Base-by-base conservation (phyloP, 2,329 filamentous ascomycete species). In the Myrmaecium sp. region DNA sequence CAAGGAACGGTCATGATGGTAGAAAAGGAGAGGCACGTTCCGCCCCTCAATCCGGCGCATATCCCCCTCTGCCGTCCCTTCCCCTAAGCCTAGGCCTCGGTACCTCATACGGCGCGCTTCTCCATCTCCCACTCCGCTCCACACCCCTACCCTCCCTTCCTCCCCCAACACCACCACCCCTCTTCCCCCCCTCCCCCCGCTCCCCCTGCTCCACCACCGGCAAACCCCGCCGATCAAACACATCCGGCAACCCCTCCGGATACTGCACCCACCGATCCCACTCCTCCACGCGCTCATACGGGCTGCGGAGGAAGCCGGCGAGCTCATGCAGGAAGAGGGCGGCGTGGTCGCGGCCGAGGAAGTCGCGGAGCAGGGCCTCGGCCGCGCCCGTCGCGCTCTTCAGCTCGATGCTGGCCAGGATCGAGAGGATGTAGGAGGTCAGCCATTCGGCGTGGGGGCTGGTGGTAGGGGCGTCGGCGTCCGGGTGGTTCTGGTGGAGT, bases 211-310 rank as follows among this genome's bases (percentile, higher is more conserved):
- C n/a, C n/a, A n/a, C n/a, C n/a, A n/a, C n/a, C n/a, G n/a, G n/a
- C n/a, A n/a, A n/a, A n/a, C n/a, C n/a, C n/a, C n/a, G n/a, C n/a
- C n/a, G n/a, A n/a, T n/a, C n/a, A n/a, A n/a, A n/a, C n/a, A n/a
- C n/a, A n/a, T 20, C 21, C 6, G 35, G 32, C 15, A 46, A 25
- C 15, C 31, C 28, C 22, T 46, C 40, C 4, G 18, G 40, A 42
- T 93, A 92, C 48, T 86, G 80, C 9, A 84, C 79, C 35, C 71
- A 59, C 11, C 64, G 57, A 54, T 94, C 86, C 82, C 83, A 95
- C 24, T 75, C 74, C 27, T 69, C 62, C 6, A 92, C 50, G 6
- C 64, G 70, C 3, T 51, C 60, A 41, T 70, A 86, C 0, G 84
- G 83, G 47, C 83, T 93, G 30, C 81, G 64, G 37, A 95, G 51